Evolutionary conservation across 768 basidiomycete genomes (phyloP).

Genomic region (Pisolithus microcarpus): DNA sequence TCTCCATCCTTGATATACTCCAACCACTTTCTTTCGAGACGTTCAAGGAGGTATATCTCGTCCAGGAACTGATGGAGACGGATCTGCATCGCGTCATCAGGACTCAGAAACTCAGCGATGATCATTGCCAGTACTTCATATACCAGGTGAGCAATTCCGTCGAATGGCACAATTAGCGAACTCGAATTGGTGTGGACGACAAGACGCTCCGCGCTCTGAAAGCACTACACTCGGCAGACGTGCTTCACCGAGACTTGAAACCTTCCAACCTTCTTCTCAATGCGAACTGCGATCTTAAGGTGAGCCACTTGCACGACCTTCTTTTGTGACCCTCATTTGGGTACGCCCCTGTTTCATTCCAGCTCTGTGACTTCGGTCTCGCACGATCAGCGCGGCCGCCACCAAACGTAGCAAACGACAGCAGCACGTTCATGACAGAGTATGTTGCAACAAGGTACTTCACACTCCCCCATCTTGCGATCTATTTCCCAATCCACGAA

Average conservation of each 20-base stretch:
- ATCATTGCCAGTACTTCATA: constrained; percentile 95
- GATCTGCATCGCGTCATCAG: constrained; percentile 95
- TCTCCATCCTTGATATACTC: constrained; percentile 91
- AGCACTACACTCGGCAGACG: constrained; percentile 90
- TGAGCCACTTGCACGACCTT: constrained; percentile 25
- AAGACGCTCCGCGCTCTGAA: constrained; percentile 89
- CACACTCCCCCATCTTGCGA: not conserved
- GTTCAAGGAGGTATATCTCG: constrained; percentile 81
- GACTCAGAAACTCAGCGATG: constrained; percentile 89
- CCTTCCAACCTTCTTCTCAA: constrained; percentile 94
- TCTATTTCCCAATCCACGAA: not conserved
- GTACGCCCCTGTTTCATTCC: not conserved
- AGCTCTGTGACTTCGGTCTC: constrained; percentile 85
- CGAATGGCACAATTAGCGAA: not conserved
- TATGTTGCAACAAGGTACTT: constrained; percentile 87
- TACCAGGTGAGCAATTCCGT: constrained; percentile 62
- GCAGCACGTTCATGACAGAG: constrained; percentile 83
- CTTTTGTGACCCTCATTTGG: constrained; percentile 2
- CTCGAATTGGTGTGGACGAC: not conserved
- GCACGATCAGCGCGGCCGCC: constrained; percentile 73
- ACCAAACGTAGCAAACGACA: constrained; percentile 65
- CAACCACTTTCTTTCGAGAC: constrained; percentile 65
- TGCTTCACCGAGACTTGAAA: constrained; percentile 93
- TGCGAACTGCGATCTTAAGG: constrained; percentile 94
- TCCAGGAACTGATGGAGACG: constrained; percentile 80